These are phyloP conservation scores for Corniculantispora saksenae DNA, from an alignment of 2,329 filamentous ascomycete species.

Conservation along the genomic window DNA sequence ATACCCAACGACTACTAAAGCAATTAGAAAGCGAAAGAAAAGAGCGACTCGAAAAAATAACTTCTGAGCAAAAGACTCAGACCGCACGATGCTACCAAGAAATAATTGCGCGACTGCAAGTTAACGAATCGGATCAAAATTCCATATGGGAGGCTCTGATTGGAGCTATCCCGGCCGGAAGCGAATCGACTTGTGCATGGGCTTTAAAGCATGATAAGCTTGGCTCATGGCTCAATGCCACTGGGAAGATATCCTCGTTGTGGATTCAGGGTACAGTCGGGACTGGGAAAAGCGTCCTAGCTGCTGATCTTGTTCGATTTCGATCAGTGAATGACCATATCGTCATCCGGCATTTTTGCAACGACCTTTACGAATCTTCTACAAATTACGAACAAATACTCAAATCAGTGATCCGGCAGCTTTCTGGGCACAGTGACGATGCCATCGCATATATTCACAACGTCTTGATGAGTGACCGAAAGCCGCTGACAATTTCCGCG, in stretches of 20 bases:
- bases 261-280: constrained; percentile 38
- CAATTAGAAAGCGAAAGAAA: constrained; percentile 26
- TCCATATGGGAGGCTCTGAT: constrained; percentile 31
- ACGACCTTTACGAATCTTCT: constrained; percentile 32
- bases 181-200: neutral
- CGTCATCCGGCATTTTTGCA: constrained; percentile 38
- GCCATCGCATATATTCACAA: constrained; percentile 22
- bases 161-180: neutral
- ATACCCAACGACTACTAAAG: constrained; percentile 21
- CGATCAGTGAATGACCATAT: constrained; percentile 23
- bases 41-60: neutral
- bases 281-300: constrained; percentile 38
- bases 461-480: neutral
- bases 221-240: neutral
- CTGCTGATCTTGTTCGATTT: constrained; percentile 32
- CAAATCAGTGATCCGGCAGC: constrained; percentile 33
- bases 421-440: constrained; percentile 28
- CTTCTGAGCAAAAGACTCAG: neutral
- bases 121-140: constrained; percentile 34
- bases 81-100: constrained; percentile 27
- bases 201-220: neutral
- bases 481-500: neutral
- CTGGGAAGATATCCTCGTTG: constrained; percentile 27
- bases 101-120: constrained; percentile 32
- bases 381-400: constrained; percentile 35